These are phyloP conservation scores for Pistacia vera DNA, from an alignment of 345 rosid genomes.

Conservation along the genomic window DNA sequence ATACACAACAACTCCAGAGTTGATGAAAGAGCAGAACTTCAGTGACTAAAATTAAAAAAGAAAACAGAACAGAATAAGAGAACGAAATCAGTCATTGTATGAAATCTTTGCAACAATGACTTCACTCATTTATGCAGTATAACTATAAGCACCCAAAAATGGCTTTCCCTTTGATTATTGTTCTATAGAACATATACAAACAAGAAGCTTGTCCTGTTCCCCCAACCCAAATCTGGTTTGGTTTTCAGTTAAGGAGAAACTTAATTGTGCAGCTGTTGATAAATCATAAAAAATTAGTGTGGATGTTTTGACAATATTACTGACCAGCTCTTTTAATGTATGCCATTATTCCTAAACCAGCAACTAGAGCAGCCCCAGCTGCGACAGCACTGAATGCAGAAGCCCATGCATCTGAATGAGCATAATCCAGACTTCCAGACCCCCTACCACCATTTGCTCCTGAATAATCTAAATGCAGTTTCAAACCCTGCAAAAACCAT, in stretches of 20 bases:
- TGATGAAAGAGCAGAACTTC: background rate
- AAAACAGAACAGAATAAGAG: no score
- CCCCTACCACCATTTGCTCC: constrained; percentile 38
- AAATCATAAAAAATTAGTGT: background rate
- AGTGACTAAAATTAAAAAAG: background rate
- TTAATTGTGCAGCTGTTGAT: background rate
- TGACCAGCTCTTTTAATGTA: constrained; percentile 66
- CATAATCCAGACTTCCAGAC: constrained; percentile 60
- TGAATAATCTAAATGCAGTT: constrained; percentile 83
- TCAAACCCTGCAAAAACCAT: constrained; percentile 67
- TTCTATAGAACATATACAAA: constrained; percentile 11
- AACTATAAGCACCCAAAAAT: constrained; percentile 4
- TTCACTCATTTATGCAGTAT: background rate
- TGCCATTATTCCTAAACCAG: constrained; percentile 88
- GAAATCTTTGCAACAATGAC: background rate
- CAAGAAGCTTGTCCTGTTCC: background rate
- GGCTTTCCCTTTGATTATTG: constrained; percentile 12
- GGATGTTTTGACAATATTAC: constrained; percentile 21
- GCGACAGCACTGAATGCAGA: constrained; percentile 86
- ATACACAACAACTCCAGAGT: background rate
- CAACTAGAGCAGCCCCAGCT: constrained; percentile 90
- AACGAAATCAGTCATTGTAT: background rate
- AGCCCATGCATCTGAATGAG: constrained; percentile 79
- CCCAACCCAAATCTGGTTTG: constrained; percentile 7
- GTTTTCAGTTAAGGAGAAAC: constrained; percentile 12